phyloP scores from a whole-genome alignment of 2,329 filamentous ascomycete species.

The Aspergillus sp. region DNA sequence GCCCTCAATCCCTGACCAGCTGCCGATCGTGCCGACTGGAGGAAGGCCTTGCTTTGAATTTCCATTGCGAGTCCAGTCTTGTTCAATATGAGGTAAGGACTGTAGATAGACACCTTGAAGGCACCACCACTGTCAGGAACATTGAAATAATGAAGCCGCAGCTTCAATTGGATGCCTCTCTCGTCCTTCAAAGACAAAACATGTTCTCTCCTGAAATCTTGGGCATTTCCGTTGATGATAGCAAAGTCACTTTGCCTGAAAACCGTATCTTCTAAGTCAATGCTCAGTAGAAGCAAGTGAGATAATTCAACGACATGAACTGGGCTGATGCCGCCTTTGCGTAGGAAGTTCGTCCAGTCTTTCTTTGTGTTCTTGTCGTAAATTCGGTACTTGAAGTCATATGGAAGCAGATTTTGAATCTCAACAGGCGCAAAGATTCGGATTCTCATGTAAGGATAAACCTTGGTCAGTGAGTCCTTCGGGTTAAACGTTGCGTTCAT shows the following conservation, averaged over 20 bases:
- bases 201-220: conserved; percentile 82
- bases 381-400: conserved; percentile 98
- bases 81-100: conserved; percentile 91
- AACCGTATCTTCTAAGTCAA: conserved; percentile 93
- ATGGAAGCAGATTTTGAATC: conserved; percentile 88
- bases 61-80: conserved; percentile 87
- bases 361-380: conserved; percentile 99
- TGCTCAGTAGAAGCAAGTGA: conserved; percentile 83
- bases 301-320: conserved; percentile 96
- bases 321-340: conserved; percentile 93
- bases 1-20: conserved; percentile 71
- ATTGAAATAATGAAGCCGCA: conserved; percentile 85
- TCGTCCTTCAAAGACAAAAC: conserved; percentile 78
- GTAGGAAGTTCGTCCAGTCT: conserved; percentile 97
- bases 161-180: conserved; percentile 69
- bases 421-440: conserved; percentile 89
- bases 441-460: conserved; percentile 92
- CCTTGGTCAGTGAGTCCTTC: conserved; percentile 73
- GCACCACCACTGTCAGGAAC: conserved; percentile 90
- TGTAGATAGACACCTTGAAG: conserved; percentile 93
- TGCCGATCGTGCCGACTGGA: conserved; percentile 75
- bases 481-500: conserved; percentile 81
- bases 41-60: conserved; percentile 81
- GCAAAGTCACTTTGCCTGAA: conserved; percentile 96
- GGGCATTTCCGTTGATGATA: conserved; percentile 86